Percentiles rank a stretch among this genome's conserved stretches.
phyloP scores from a whole-genome alignment of 2,329 filamentous ascomycete genomes.

The Claviceps spartinae region DNA sequence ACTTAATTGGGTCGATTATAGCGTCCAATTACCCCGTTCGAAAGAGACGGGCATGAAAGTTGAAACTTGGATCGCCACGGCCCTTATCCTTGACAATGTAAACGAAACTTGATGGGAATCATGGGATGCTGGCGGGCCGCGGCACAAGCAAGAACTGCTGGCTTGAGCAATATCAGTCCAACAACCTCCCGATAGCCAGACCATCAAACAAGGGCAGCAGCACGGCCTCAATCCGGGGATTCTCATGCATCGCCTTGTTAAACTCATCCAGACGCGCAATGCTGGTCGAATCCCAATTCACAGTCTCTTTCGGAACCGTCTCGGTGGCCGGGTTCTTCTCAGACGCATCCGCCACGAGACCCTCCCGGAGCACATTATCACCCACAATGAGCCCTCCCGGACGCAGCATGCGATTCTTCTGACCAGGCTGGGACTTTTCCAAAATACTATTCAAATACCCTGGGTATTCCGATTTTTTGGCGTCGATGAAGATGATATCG shows the following conservation, averaged over 20 bases:
- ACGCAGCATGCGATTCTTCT: conserved; percentile 27
- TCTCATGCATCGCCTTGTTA: conserved; percentile 1
- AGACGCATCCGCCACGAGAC: conserved; percentile 27
- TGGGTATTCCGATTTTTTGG: conserved; percentile 38
- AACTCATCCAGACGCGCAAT: conserved; percentile 5
- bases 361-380: conserved; percentile 39
- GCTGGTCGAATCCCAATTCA: conserved; percentile 2
- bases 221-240: conserved; percentile 2
- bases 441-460: conserved; percentile 33
- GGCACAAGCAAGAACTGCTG: neutral
- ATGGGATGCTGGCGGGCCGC: neutral
- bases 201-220: conserved; percentile 4
- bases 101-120: neutral
- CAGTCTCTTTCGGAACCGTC: conserved; percentile 1
- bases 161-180: neutral
- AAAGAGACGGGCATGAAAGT: too few species aligned
- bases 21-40: too few species aligned
- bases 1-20: too few species aligned
- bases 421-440: conserved; percentile 25
- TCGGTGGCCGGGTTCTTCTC: conserved; percentile 1
- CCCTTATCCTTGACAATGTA: too few species aligned
- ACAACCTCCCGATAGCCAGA: conserved; percentile 1
- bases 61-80: too few species aligned
- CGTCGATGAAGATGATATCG: conserved; percentile 41
- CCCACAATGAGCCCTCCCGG: conserved; percentile 37